Percentiles rank a stretch among this genome's conserved stretches.
phyloP scores from a whole-genome alignment of 2,329 filamentous ascomycete species.

The Pseudogymnoascus sp. region DNA sequence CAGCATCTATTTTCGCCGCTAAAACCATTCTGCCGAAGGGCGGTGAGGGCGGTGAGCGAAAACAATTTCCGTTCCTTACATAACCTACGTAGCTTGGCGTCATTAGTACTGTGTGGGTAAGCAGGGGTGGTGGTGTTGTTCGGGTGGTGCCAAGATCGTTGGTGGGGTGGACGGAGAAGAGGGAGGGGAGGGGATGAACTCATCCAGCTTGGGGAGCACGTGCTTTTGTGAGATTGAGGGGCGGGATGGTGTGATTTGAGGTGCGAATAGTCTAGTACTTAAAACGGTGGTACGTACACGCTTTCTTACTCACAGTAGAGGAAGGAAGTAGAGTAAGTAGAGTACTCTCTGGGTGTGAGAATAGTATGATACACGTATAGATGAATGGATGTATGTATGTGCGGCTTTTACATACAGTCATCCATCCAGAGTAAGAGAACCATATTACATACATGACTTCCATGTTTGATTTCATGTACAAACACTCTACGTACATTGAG shows the following conservation, averaged over 20 bases:
- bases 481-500: background rate
- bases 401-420: no score
- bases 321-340: no score
- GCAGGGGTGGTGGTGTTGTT: background rate
- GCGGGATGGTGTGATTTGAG: background rate
- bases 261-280: background rate
- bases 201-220: background rate
- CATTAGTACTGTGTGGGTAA: background rate
- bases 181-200: background rate
- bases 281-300: background rate
- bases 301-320: no score
- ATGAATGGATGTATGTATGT: no score
- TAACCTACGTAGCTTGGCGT: background rate
- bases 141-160: background rate
- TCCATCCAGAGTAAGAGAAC: no score
- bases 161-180: background rate
- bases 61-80: background rate
- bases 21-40: background rate
- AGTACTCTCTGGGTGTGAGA: no score
- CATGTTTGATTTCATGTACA: background rate
- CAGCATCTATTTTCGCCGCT: background rate
- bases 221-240: background rate
- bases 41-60: background rate
- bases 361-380: no score
- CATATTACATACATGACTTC: background rate